These are phyloP conservation scores for Magnusiomyces paraingens DNA, from an alignment of 1,139 yeast genomes.

Conservation along the genomic window DNA sequence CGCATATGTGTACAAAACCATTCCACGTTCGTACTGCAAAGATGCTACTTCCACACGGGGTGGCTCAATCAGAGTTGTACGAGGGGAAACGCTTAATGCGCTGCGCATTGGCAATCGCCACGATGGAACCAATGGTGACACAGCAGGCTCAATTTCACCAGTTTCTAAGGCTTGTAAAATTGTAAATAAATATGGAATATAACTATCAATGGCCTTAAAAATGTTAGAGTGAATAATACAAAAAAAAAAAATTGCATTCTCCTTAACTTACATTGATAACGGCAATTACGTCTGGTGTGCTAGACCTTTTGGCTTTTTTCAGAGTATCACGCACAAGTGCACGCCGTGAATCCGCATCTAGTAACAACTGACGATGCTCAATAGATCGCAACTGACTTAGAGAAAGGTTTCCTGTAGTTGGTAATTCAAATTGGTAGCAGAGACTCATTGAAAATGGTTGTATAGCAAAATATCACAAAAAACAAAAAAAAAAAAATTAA, in stretches of 20 bases:
- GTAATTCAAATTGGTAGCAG: slow-evolving; percentile 26
- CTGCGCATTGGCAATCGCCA: slow-evolving; percentile 28
- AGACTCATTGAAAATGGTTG: slow-evolving; percentile 20
- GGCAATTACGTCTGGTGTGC: slow-evolving; percentile 26
- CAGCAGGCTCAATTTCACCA: slow-evolving; percentile 12
- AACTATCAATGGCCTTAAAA: slow-evolving; percentile 27
- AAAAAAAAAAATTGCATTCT: not conserved
- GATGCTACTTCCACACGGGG: slow-evolving; percentile 26
- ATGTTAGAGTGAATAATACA: not conserved
- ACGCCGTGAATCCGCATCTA: slow-evolving; percentile 29
- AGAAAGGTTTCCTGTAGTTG: slow-evolving; percentile 29
- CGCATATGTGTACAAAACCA: slow-evolving; percentile 30
- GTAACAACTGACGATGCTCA: slow-evolving; percentile 24
- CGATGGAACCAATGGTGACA: slow-evolving; percentile 18
- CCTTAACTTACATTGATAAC: slow-evolving; percentile 24
- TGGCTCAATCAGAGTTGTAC: slow-evolving; percentile 22
- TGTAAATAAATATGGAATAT: slow-evolving; percentile 27
- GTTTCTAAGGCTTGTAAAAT: slow-evolving; percentile 15
- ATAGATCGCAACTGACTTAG: slow-evolving; percentile 20
- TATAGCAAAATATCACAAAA: not conserved
- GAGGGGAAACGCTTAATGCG: slow-evolving; percentile 3
- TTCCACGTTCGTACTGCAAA: slow-evolving; percentile 28
- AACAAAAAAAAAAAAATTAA: not conserved
- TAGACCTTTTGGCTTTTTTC: slow-evolving; percentile 29
- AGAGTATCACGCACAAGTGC: slow-evolving; percentile 29